These are phyloP conservation scores for Tylopilus balloui DNA, from an alignment of 768 basidiomycete genomes.

Conservation along the genomic window DNA sequence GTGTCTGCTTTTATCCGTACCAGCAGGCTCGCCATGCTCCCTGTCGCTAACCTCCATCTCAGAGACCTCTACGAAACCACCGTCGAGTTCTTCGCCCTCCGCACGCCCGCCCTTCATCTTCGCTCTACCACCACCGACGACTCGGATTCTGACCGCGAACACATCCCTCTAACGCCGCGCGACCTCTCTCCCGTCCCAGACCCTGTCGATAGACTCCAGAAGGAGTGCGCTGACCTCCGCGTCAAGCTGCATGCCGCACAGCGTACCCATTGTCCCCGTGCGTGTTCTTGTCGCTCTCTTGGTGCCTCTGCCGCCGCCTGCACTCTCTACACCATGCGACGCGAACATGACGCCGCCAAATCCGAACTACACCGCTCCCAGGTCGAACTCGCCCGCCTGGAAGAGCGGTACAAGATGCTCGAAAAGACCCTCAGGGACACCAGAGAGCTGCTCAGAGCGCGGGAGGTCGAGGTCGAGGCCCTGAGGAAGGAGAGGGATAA, in stretches of 20 bases:
- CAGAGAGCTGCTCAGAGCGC: conserved; percentile 50
- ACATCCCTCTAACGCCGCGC: conserved; percentile 27
- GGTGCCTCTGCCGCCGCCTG: conserved; percentile 41
- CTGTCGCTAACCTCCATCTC: conserved; percentile 45
- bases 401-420: conserved; percentile 59
- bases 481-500: conserved; percentile 40
- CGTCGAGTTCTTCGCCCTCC: conserved; percentile 55
- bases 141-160: conserved; percentile 25
- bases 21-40: conserved; percentile 34
- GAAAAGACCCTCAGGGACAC: conserved; percentile 64
- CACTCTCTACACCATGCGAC: conserved; percentile 40
- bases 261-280: conserved; percentile 31
- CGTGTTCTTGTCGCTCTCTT: conserved; percentile 30
- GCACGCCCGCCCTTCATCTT: conserved; percentile 32
- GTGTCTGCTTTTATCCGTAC: too few relatives aligned
- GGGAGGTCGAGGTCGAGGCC: conserved; percentile 58
- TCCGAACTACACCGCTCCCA: conserved; percentile 52
- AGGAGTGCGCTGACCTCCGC: conserved; percentile 42
- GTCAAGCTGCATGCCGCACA: conserved; percentile 38
- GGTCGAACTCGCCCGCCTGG: conserved; percentile 49
- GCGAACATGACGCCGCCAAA: conserved; percentile 54
- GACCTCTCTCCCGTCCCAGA: conserved; percentile 38
- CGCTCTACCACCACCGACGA: conserved; percentile 25
- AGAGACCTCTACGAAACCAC: conserved; percentile 49
- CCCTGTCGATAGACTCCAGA: conserved; percentile 36